phyloP scores from a whole-genome alignment of 129 eudicot genomes.

The Scalesia atractyloides region DNA sequence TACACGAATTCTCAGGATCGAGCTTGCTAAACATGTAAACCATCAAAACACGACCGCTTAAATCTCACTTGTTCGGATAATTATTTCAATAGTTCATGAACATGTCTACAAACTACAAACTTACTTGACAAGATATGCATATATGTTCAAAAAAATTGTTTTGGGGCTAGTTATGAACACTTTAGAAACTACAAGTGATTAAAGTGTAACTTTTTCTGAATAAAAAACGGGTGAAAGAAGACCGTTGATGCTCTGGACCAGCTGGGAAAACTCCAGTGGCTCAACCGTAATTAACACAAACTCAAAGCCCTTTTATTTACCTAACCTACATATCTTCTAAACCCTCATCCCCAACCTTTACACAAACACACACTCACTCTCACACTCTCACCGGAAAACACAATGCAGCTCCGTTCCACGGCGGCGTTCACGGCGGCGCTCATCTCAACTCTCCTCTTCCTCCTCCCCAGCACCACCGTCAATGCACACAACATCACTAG shows the following conservation, averaged over 20 bases:
- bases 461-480: conserved; percentile 28
- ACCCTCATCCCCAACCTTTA: conserved; percentile 5
- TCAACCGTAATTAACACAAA: conserved; percentile 20
- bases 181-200: background rate
- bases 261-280: conserved; percentile 26
- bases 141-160: background rate
- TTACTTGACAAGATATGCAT: background rate
- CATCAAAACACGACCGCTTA: no score
- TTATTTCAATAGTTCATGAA: no score
- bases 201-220: background rate
- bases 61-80: no score
- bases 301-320: background rate
- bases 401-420: conserved; percentile 51
- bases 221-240: conserved; percentile 11
- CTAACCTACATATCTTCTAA: conserved; percentile 16
- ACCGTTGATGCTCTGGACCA: conserved; percentile 24
- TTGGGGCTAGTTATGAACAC: background rate
- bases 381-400: background rate
- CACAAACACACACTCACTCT: conserved; percentile 19
- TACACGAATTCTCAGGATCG: no score
- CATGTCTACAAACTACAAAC: no score
- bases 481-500: conserved; percentile 73
- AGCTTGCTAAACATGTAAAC: no score
- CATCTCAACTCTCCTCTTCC: conserved; percentile 11
- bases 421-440: conserved; percentile 48